Conservation (phyloP, 2,329 filamentous ascomycete genomes). For the Alternaria sp. region DNA sequence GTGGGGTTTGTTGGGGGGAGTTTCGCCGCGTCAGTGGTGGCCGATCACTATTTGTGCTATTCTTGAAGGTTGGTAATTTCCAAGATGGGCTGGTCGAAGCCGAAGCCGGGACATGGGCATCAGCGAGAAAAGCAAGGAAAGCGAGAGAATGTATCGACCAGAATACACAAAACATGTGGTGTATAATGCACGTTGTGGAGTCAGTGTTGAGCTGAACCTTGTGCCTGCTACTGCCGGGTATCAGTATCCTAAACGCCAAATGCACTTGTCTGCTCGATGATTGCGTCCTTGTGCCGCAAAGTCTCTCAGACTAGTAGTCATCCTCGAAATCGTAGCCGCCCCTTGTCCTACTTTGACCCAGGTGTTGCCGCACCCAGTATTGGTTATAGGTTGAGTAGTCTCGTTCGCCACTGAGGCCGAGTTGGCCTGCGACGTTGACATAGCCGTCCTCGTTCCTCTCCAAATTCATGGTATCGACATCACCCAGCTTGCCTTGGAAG, state of each 20-base stretch:
- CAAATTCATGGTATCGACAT: slow-evolving; percentile 56
- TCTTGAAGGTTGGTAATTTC: not conserved
- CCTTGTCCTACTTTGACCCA: slow-evolving; percentile 13
- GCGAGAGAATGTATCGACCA: not conserved
- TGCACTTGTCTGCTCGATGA: not conserved
- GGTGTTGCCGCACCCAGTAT: slow-evolving; percentile 32
- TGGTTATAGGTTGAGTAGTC: slow-evolving; percentile 41
- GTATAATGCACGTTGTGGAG: not conserved
- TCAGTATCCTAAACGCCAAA: slow-evolving; percentile 9
- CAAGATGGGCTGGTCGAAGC: not conserved
- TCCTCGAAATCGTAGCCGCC: slow-evolving; percentile 5
- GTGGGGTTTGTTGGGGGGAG: not conserved
- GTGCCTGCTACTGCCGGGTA: slow-evolving; percentile 1
- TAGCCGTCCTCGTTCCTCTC: slow-evolving; percentile 63
- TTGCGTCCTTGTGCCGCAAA: not conserved
- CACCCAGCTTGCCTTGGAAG: slow-evolving; percentile 48
- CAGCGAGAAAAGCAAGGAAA: not conserved
- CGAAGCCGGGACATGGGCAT: not conserved
- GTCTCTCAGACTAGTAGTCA: not conserved
- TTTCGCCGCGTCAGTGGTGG: not conserved
- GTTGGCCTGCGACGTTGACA: slow-evolving; percentile 67
- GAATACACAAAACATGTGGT: not conserved
- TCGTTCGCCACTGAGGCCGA: slow-evolving; percentile 65
- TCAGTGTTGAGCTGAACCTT: not conserved
- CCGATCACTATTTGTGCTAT: not conserved